These are phyloP conservation scores for Venturia aucupariae DNA, from an alignment of 2,329 filamentous ascomycete genomes.

Conservation along the genomic window DNA sequence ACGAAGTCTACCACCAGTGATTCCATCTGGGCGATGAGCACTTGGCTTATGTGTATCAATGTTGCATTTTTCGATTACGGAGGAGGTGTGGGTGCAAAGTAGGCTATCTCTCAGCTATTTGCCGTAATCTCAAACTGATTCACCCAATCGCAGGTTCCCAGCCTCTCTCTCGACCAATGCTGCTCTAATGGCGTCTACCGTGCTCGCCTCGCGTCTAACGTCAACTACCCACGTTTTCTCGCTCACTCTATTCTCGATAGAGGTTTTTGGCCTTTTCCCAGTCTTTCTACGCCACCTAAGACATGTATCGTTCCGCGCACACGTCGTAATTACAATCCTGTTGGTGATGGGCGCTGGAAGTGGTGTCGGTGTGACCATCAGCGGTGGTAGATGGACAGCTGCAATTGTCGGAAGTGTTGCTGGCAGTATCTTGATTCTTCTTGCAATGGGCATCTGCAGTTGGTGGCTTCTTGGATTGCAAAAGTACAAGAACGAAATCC, in stretches of 20 bases:
- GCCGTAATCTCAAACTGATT: background rate
- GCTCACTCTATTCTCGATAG: slow-evolving; percentile 89
- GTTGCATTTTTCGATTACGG: slow-evolving; percentile 98
- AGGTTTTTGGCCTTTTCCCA: slow-evolving; percentile 96
- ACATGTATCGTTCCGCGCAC: slow-evolving; percentile 71
- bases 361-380: slow-evolving; percentile 58
- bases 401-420: slow-evolving; percentile 65
- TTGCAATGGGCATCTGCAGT: slow-evolving; percentile 86
- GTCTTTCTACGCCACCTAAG: slow-evolving; percentile 86
- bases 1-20: slow-evolving; percentile 86
- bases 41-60: slow-evolving; percentile 87
- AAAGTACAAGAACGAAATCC: slow-evolving; percentile 98
- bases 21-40: slow-evolving; percentile 95
- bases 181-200: slow-evolving; percentile 90
- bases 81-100: slow-evolving; percentile 50
- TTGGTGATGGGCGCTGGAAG: slow-evolving; percentile 73
- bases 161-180: slow-evolving; percentile 85
- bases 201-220: slow-evolving; percentile 80
- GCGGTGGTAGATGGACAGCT: slow-evolving; percentile 44
- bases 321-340: slow-evolving; percentile 64
- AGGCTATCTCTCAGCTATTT: slow-evolving; percentile 16
- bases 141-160: slow-evolving; percentile 47
- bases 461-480: slow-evolving; percentile 98
- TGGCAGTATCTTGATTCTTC: slow-evolving; percentile 61
- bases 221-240: slow-evolving; percentile 92